Evolutionary conservation across 192 early-diverging fungal genomes (phyloP).

Genomic region (Coemansia sp.): DNA sequence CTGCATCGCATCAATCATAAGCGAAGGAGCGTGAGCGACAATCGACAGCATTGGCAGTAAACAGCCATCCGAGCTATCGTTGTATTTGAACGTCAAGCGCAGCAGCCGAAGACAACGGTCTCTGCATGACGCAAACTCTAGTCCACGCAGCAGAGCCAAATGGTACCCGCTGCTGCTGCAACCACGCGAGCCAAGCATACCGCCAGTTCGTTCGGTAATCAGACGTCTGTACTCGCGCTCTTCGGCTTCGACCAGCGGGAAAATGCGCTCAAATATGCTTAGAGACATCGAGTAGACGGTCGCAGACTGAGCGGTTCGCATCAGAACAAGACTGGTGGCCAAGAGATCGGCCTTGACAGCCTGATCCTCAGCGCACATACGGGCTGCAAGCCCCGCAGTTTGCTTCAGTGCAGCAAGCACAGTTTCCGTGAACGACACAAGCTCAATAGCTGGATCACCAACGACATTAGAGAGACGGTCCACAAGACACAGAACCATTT

Average conservation of each 20-base stretch:
- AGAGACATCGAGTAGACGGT: conserved; percentile 34
- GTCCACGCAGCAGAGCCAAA: conserved; percentile 30
- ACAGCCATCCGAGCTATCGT: neutral
- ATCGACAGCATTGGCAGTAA: conserved; percentile 30
- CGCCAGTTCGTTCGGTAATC: conserved; percentile 15
- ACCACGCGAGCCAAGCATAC: neutral
- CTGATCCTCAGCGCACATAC: conserved; percentile 31
- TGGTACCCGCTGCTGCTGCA: conserved; percentile 31
- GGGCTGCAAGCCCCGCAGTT: conserved; percentile 29
- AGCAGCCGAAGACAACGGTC: conserved; percentile 39
- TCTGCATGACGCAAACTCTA: conserved; percentile 40
- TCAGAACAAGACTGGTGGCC: conserved; percentile 30
- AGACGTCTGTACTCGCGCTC: conserved; percentile 6
- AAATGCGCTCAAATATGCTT: conserved; percentile 45
- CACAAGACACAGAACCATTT: conserved; percentile 39
- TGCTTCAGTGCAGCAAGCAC: conserved; percentile 41
- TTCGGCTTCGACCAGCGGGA: conserved; percentile 19
- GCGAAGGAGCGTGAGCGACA: conserved; percentile 24
- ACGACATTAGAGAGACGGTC: conserved; percentile 52
- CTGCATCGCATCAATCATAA: conserved; percentile 22
- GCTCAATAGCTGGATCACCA: conserved; percentile 26
- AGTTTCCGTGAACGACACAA: conserved; percentile 33
- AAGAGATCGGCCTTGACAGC: conserved; percentile 26
- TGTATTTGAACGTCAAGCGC: conserved; percentile 18
- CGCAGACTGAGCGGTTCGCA: conserved; percentile 30